Evolutionary conservation across 495 filamentous ascomycete species (phyloP), one percentile per base, ranked within the genome.

Genomic region (Hyaloscypha variabilis): DNA sequence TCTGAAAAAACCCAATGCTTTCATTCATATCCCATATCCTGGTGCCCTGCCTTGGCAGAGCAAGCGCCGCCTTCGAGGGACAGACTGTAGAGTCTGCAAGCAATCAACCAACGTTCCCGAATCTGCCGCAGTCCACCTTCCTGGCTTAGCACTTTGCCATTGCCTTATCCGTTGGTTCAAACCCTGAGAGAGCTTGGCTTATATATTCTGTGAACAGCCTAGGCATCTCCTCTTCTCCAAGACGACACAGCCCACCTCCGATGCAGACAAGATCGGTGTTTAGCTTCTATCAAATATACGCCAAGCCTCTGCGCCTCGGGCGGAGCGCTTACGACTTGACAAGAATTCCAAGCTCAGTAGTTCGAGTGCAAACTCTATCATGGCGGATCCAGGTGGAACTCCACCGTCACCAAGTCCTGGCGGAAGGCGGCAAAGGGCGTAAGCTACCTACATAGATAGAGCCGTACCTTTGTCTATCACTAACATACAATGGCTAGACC

Each of bases 401-500:
- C 53, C 67, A 23, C 70, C 70, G 29, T 66, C 67, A 29, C 67
- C 70, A 25, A 66, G 58, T 49, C 65, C 67, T 31, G 67, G 67
- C 29, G 62, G 69, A 8, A 53, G 65, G 39, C 71, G 71, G 65
- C 69, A 73, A 61, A 67, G 71, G 66, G 71, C 71, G 71, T 73
- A 59, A 71, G 71, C 26, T 49, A 29, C 25, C 23, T 39, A 50
- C 17, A 50, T 46, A 8, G 62, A 63, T 55, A 66, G 31, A 65
- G 65, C 26, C 30, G 36, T 53, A 36, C 25, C 52, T 61, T 23
- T 10, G 21, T 30, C 29, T 46, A 55, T 59, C 39, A 52, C 55
- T 61, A 50, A 59, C 49, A 30, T 24, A 28, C 13, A n/a, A 34
- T 73, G 67, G 64, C 64, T 68, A 81, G 79, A 51, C 90, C 90